These are phyloP conservation scores for Cystofilobasidium bisporidii DNA, from an alignment of 768 basidiomycete genomes.

Conservation along the genomic window DNA sequence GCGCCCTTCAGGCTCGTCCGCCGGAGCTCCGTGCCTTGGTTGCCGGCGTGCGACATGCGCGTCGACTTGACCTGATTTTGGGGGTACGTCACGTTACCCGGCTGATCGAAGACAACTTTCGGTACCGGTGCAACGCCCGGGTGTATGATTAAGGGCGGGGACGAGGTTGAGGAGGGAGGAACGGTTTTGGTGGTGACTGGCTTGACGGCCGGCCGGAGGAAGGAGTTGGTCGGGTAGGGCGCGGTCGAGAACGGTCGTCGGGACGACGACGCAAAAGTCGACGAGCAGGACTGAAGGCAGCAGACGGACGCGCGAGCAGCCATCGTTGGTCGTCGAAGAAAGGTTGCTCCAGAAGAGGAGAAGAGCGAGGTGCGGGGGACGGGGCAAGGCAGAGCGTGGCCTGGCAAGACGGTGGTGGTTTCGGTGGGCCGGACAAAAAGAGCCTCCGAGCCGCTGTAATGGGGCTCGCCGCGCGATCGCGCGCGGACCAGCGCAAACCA, in stretches of 20 bases:
- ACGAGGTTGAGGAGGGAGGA: not conserved
- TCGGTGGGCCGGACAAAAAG: no score
- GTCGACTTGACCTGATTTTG: conserved; percentile 1
- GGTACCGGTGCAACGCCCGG: not conserved
- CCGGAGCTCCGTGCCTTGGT: not conserved
- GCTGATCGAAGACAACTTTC: not conserved
- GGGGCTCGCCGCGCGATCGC: no score
- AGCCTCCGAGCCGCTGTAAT: no score
- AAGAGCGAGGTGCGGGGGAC: no score
- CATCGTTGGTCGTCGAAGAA: no score
- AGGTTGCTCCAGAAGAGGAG: no score
- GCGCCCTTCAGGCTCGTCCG: not conserved
- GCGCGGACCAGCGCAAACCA: no score
- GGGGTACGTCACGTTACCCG: not conserved
- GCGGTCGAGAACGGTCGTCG: not conserved
- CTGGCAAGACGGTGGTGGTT: no score
- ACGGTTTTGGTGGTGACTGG: not conserved
- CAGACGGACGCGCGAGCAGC: no score
- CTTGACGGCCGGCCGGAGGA: not conserved
- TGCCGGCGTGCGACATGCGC: not conserved
- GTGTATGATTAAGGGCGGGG: not conserved
- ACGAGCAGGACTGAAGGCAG: no score
- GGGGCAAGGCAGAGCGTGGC: no score
- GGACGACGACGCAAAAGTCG: no score
- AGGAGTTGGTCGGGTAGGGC: not conserved